These are phyloP conservation scores for Aureobasidium sp. DNA, from an alignment of 2,329 filamentous ascomycete species.

Conservation along the genomic window DNA sequence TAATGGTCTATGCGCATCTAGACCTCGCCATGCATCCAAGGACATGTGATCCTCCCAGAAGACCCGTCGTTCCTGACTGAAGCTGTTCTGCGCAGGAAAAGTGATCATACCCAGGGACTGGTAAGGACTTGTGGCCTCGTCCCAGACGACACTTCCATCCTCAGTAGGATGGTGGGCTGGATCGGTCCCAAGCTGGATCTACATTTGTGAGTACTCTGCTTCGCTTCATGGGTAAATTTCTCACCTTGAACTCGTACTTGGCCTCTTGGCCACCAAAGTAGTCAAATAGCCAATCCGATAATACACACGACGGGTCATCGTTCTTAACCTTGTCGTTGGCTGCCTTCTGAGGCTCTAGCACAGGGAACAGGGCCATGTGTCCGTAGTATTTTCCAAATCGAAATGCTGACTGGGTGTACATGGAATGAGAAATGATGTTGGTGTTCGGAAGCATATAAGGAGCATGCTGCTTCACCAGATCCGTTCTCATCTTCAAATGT, in stretches of 20 bases:
- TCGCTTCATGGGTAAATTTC: not conserved
- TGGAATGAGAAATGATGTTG: conserved; percentile 31
- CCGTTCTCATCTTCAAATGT: conserved; percentile 26
- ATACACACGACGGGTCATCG: conserved; percentile 22
- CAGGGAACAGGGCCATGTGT: conserved; percentile 27
- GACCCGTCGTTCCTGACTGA: conserved; percentile 21
- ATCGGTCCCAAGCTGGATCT: conserved; percentile 28
- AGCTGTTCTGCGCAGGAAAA: conserved; percentile 26
- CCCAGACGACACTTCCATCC: conserved; percentile 28
- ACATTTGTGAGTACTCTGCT: not conserved
- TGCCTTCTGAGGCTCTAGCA: conserved; percentile 21
- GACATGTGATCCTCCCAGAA: conserved; percentile 30
- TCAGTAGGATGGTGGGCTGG: conserved; percentile 27
- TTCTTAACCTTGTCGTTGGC: conserved; percentile 22
- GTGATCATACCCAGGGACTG: conserved; percentile 26
- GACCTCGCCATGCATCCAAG: conserved; percentile 25
- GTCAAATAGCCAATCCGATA: conserved; percentile 26
- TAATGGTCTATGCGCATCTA: conserved; percentile 25
- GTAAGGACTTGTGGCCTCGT: conserved; percentile 28
- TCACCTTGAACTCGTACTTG: conserved; percentile 27
- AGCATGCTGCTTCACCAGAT: conserved; percentile 26
- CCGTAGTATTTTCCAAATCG: conserved; percentile 27
- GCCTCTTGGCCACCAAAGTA: conserved; percentile 23
- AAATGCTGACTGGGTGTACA: conserved; percentile 29
- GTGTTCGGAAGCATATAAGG: conserved; percentile 29